Conservation (phyloP, 2,329 filamentous ascomycete species). For the Fusarium denticulatum region DNA sequence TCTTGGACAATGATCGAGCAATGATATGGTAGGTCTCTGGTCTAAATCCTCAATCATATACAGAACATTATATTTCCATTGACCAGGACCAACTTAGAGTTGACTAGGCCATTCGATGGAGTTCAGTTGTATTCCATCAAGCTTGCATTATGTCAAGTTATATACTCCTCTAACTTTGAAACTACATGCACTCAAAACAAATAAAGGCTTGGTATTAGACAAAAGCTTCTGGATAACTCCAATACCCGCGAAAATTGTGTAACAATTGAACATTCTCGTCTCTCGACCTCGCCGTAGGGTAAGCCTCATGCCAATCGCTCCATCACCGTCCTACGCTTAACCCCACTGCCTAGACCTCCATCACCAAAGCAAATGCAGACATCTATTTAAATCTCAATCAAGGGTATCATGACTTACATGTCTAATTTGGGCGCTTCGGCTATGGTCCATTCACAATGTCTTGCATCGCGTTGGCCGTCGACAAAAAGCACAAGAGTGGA, state of each 20-base stretch:
- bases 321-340: neutral
- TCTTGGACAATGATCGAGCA: neutral
- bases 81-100: no score
- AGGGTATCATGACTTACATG: neutral
- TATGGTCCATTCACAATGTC: neutral
- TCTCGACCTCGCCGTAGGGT: neutral
- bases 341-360: neutral
- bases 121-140: neutral
- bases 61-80: no score
- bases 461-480: constrained; percentile 3
- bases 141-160: no score
- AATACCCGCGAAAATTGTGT: rapidly evolving
- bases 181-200: rapidly evolving
- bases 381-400: neutral
- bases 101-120: rapidly evolving
- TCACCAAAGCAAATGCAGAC: neutral
- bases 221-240: rapidly evolving
- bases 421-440: neutral
- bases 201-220: rapidly evolving
- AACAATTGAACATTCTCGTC: neutral
- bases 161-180: neutral
- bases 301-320: neutral
- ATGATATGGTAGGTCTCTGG: neutral
- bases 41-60: neutral
- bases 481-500: constrained; percentile 10